Evolutionary conservation across 2,329 filamentous ascomycete genomes (phyloP), one percentile per base, ranked within the genome.

Genomic region (Basipetospora sp.): DNA sequence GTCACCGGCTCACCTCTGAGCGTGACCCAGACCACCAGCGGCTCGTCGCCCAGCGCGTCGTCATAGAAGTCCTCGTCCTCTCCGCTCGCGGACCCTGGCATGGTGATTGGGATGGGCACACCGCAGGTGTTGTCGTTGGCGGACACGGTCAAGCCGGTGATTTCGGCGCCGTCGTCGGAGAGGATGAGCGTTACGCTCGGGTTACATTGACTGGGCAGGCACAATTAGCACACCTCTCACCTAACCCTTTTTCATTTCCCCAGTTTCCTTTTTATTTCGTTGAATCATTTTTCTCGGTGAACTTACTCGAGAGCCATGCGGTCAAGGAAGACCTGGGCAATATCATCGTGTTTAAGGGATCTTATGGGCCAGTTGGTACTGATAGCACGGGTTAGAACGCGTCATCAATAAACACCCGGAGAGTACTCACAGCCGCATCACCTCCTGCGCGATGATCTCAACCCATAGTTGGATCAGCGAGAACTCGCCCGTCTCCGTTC

Each of bases 381-480:
- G 10, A 11, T 28, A 14, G 36, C 2, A 14, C n/a, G 10, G 22
- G 18, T 34, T n/a, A 25, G 19, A 11, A 22, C 19, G 2, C 10
- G 3, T 3, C 15, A 16, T 19, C 14, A 14, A 17, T 34, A 9
- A 14, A 20, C 10, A n/a, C 10, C 18, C 17, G 11, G 9, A 14
- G 18, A 3, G 3, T 13, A 38, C 36, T 18, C 11, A 39, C 36
- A 75, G 56, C 27, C 71, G 62, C 29, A 58, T 56, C 47, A 74
- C 63, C 45, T 75, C 71, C 44, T 65, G 58, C 2, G 65, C 59
- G n/a, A 70, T 51, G 2, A 58, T 61, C 52, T 75, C 70, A 13
- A 67, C 60, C 71, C 71, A 75, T 8, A 63, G 65, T 52, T 73
- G 68, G 43, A 74, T 58, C 13, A 75, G 60, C 1, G 69, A 71